Percentiles rank a stretch among this genome's conserved stretches.
These are phyloP conservation scores for Margaritispora aquatica DNA, from an alignment of 495 filamentous ascomycete species.

Conservation along the genomic window DNA sequence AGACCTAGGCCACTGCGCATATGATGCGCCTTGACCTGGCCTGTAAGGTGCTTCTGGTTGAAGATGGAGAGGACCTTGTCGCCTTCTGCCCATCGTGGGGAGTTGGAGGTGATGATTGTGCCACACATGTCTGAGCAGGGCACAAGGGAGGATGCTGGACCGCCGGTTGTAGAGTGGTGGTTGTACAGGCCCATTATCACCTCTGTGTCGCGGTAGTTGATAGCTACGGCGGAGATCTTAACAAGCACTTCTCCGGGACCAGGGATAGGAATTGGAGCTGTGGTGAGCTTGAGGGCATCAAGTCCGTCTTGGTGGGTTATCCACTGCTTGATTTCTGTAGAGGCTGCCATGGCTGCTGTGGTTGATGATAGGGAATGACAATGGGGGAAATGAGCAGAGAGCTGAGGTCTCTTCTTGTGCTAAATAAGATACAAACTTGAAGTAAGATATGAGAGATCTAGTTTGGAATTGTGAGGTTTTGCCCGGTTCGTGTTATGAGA, in stretches of 20 bases:
- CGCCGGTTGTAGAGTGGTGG: slow-evolving; percentile 39
- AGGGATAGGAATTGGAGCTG: slow-evolving; percentile 36
- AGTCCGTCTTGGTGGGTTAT: slow-evolving; percentile 41
- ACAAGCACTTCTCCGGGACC: slow-evolving; percentile 49
- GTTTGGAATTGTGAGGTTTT: too few relatives aligned
- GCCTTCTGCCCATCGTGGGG: slow-evolving; percentile 25
- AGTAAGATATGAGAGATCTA: too few relatives aligned
- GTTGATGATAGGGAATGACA: not conserved
- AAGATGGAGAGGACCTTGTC: slow-evolving; percentile 39
- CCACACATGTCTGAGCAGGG: slow-evolving; percentile 42
- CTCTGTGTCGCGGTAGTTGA: slow-evolving; percentile 57
- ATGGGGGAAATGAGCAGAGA: not conserved
- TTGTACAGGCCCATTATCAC: slow-evolving; percentile 51
- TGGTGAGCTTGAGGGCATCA: slow-evolving; percentile 37
- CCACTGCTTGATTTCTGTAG: slow-evolving; percentile 37
- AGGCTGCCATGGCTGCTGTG: slow-evolving; percentile 21
- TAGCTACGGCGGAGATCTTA: slow-evolving; percentile 44
- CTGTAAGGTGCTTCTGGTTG: slow-evolving; percentile 34
- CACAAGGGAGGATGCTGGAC: slow-evolving; percentile 27
- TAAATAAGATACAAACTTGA: too few relatives aligned
- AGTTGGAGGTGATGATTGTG: slow-evolving; percentile 22
- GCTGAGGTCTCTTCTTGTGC: too few relatives aligned
- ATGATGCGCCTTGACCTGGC: slow-evolving; percentile 29
- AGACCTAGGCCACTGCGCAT: slow-evolving; percentile 32
- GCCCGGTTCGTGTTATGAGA: too few relatives aligned